Evolutionary conservation across 1,284 basidiomycete genomes (phyloP), one percentile per base, ranked within the genome.

Genomic region (Cutaneotrichosporon sp.): DNA sequence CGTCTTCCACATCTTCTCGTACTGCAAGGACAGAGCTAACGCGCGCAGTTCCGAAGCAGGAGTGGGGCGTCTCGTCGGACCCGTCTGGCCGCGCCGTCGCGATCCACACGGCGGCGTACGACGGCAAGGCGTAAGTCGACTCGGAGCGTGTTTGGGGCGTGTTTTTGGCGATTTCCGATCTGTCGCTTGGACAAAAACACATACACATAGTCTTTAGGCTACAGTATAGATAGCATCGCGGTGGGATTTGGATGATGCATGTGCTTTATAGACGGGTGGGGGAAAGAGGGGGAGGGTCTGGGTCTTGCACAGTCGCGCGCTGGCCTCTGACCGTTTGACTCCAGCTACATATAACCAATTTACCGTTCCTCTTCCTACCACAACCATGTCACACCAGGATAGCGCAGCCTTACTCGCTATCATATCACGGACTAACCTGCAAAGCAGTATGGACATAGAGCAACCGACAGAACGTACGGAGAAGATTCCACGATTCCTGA

Each of bases 21-120:
- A 5, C 14, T 51, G 21, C 22, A 11, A 9, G 9, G 7, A 26
- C 22, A 30, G 30, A 26, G 49, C 49, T 51, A 10, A 51, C 49
- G 92, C 93, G 26, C 86, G 90, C 79, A 72, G 38, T 60, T 22
- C 58, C 58, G 22, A 56, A 56, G 55, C 55, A 56, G 38, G 96
- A 98, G 79, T 99, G 96, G 96, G 96, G 96, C 62, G 97, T 97
- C 76, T 85, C 91, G 4, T 82, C 90, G 34, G 97, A 99, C 81
- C 97, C 97, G 40, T 96, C 92, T 68, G 97, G 97, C 52, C 86
- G 97, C 62, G 92, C 91, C 69, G 96, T 99, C 75, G 89, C 87
- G 78, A 98, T 98, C 72, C 96, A 99, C 85, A 92, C 91, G 73
- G 88, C 92, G 40, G 96, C 96, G 30, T 98, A 98, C 73, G 67